Evolutionary conservation across 805 yeast species (phyloP).

Genomic region (Ogataea pignaliae): DNA sequence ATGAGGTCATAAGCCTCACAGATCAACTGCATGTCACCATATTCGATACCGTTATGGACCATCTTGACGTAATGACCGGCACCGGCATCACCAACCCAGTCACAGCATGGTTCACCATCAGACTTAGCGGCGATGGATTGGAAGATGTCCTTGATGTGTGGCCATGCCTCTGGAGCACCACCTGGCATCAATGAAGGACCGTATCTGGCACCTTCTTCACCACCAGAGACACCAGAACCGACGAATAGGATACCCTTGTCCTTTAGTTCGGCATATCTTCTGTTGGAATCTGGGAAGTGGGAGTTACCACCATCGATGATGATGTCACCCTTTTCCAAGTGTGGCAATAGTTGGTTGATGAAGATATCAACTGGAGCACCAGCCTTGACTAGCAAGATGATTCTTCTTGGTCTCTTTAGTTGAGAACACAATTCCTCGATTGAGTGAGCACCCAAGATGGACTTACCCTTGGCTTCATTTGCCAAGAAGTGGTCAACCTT

Average conservation of each 20-base stretch:
- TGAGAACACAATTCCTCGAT: slow-evolving; percentile 80
- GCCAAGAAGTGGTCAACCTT: slow-evolving; percentile 92
- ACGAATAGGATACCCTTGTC: slow-evolving; percentile 85
- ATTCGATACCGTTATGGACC: slow-evolving; percentile 99
- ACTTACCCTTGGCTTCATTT: slow-evolving; percentile 96
- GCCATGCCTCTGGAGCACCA: slow-evolving; percentile 98
- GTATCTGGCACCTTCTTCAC: slow-evolving; percentile 99
- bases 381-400: slow-evolving; percentile 91
- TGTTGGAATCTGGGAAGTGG: slow-evolving; percentile 97
- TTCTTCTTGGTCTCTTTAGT: slow-evolving; percentile 96
- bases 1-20: slow-evolving; percentile 95
- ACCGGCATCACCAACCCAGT: slow-evolving; percentile 99
- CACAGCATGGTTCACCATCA: slow-evolving; percentile 99
- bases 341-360: slow-evolving; percentile 83
- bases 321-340: slow-evolving; percentile 94
- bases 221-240: slow-evolving; percentile 99
- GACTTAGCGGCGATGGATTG: slow-evolving; percentile 94
- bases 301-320: slow-evolving; percentile 99
- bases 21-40: slow-evolving; percentile 99
- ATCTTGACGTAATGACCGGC: slow-evolving; percentile 98
- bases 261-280: slow-evolving; percentile 88
- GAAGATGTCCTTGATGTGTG: slow-evolving; percentile 93
- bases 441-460: slow-evolving; percentile 93
- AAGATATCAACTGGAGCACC: slow-evolving; percentile 92
- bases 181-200: slow-evolving; percentile 99